phyloP scores from a whole-genome alignment of 2,329 filamentous ascomycete species.

The Scopulariopsis brevicaulis region DNA sequence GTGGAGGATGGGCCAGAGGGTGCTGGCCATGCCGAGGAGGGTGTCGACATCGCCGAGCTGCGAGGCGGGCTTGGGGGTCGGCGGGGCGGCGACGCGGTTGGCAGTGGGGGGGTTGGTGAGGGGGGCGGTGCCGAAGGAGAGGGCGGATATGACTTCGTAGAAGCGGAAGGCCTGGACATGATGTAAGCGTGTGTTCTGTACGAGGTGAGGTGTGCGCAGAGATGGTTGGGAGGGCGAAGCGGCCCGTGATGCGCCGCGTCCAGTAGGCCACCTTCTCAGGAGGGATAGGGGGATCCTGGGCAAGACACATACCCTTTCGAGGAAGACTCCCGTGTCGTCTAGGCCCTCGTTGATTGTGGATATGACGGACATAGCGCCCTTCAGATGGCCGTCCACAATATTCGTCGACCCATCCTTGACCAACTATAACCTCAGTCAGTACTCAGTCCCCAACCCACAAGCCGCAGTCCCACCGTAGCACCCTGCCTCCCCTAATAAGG shows the following conservation, averaged over 20 bases:
- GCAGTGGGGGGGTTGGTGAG: constrained; percentile 37
- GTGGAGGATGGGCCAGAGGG: constrained; percentile 53
- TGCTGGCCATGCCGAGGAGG: constrained; percentile 49
- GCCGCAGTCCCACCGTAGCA: background rate
- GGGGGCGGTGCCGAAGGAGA: constrained; percentile 48
- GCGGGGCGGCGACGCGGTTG: constrained; percentile 32
- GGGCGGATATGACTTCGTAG: constrained; percentile 52
- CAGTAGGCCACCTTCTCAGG: background rate
- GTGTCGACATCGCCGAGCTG: constrained; percentile 40
- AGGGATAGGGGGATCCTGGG: background rate
- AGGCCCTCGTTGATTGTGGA: constrained; percentile 25
- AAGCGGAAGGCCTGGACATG: constrained; percentile 45
- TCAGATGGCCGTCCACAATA: constrained; percentile 49
- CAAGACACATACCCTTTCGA: constrained; percentile 38
- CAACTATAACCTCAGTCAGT: constrained; percentile 26
- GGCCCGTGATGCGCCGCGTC: background rate
- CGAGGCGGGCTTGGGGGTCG: constrained; percentile 15
- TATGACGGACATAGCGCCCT: constrained; percentile 50
- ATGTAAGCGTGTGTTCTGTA: constrained; percentile 12
- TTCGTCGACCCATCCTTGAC: constrained; percentile 48
- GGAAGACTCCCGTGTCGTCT: constrained; percentile 42
- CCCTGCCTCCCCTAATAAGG: background rate
- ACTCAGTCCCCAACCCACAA: background rate
- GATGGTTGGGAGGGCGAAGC: background rate
- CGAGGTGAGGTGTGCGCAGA: background rate